Evolutionary conservation across 768 basidiomycete species (phyloP).

Genomic region (Mycena rosella): DNA sequence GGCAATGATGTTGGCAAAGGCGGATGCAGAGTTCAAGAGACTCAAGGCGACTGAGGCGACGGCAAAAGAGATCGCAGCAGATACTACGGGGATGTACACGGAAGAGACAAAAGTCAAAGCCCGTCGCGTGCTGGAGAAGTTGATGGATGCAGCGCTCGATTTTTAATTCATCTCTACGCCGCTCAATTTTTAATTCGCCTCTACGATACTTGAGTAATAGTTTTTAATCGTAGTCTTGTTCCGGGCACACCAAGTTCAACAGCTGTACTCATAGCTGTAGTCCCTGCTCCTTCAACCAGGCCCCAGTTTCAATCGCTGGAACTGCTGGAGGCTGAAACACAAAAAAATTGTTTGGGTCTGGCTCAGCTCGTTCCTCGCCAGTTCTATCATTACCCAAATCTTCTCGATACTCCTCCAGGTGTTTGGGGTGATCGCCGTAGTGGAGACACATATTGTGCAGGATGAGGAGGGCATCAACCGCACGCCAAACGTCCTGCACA

Average conservation of each 20-base stretch:
- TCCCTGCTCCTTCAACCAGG: conserved; percentile 6
- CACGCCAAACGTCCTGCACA: conserved; percentile 20
- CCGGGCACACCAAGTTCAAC: conserved; percentile 11
- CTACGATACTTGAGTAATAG: conserved; percentile 1
- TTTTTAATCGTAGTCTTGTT: conserved; percentile 2
- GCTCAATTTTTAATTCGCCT: neutral
- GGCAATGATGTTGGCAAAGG: conserved; percentile 13
- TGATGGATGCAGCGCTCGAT: conserved; percentile 10
- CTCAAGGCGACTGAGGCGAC: conserved; percentile 4
- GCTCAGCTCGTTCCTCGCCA: conserved; percentile 13
- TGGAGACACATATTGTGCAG: conserved; percentile 20
- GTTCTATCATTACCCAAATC: conserved; percentile 10
- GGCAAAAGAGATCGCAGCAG: neutral
- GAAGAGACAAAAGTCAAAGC: conserved; percentile 12
- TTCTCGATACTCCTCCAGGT: conserved; percentile 18
- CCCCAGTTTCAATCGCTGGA: conserved; percentile 11
- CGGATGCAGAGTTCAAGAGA: conserved; percentile 8
- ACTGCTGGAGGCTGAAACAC: conserved; percentile 14
- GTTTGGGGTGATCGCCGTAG: conserved; percentile 13
- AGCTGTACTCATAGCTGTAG: conserved; percentile 8
- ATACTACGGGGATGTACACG: conserved; percentile 4
- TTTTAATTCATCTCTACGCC: neutral
- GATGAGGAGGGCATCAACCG: conserved; percentile 17
- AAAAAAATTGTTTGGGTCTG: conserved; percentile 4
- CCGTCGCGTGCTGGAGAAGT: conserved; percentile 6